Base-by-base conservation (phyloP, 1,284 basidiomycete species). In the Microbotryum intermedium region DNA sequence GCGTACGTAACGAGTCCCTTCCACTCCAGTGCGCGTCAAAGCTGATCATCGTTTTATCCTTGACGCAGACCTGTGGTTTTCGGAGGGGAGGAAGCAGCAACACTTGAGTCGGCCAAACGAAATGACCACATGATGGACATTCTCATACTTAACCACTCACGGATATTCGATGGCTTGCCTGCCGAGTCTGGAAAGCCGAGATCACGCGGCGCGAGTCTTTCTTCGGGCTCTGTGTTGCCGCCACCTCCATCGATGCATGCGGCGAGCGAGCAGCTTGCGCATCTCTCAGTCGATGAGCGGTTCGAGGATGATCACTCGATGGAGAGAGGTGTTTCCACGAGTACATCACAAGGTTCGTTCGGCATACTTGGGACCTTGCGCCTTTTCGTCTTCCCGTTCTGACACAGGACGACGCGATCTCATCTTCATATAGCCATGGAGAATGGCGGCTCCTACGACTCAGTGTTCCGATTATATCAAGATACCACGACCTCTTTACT, bases 121-220 rank as follows among this genome's bases (percentile, higher is more conserved):
- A 65, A 91, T 88, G 91, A 95, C 71, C 83, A 86, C 0, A 76
- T 92, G 6, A 86, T 93, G 80, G 90, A 93, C 72, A 86, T 91
- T 70, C 76, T 95, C 42, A 91, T 95, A 69, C 80, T 78, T 21
- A 80, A 88, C 71, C 80, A 84, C 0, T 34, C 34, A 2, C 4
- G 62, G 49, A 69, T 77, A 2, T 76, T 77, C 60, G 71, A 70
- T n/a, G 72, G 66, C 18, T 62, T 73, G n/a, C 71, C 73, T 3
- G 57, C 67, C 2, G 63, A 67, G 18, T 59, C 51, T 4, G 23
- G 50, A 9, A 48, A 50, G 20, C 18, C 57, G 20, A 46, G 57
- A 9, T 59, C 61, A 26, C 45, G 53, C 9, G 18, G 45, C 10
- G 50, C 52, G 23, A 53, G 57, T 48, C 43, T 48, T 64, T 66